Conservation (phyloP, 2,329 filamentous ascomycete species). For the Trichoderma simmonsii region DNA sequence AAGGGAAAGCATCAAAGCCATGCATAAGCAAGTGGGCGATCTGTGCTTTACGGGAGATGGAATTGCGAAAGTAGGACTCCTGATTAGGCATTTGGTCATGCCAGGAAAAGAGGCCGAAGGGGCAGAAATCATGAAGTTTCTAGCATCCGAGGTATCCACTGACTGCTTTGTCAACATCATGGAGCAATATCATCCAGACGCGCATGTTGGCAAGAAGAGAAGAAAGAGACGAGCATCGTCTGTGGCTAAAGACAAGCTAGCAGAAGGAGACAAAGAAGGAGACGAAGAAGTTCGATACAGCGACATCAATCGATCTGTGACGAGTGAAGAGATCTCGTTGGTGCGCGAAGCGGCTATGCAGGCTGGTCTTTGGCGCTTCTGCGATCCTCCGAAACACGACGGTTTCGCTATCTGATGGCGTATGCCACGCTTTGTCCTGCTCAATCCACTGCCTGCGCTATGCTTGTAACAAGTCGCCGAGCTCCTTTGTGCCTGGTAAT, state of each 20-base stretch:
- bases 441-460: not conserved
- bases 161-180: constrained; percentile 83
- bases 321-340: constrained; percentile 58
- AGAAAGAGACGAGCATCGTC: constrained; percentile 20
- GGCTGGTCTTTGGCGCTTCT: constrained; percentile 76
- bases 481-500: not conserved
- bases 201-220: constrained; percentile 72
- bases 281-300: constrained; percentile 58
- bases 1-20: constrained; percentile 72
- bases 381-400: constrained; percentile 56
- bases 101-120: constrained; percentile 74
- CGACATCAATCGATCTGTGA: constrained; percentile 69
- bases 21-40: constrained; percentile 80
- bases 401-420: constrained; percentile 47
- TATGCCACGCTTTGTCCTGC: not conserved
- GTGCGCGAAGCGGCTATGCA: constrained; percentile 66
- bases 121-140: constrained; percentile 69
- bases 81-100: constrained; percentile 82
- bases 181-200: constrained; percentile 82
- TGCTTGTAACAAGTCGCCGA: not conserved
- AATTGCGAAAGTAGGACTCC: constrained; percentile 71
- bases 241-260: constrained; percentile 21
- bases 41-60: constrained; percentile 78
- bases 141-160: constrained; percentile 67
- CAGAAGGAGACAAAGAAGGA: constrained; percentile 20